These are phyloP conservation scores for Gomphus sp. DNA, from an alignment of 1,284 basidiomycete genomes.

Conservation along the genomic window DNA sequence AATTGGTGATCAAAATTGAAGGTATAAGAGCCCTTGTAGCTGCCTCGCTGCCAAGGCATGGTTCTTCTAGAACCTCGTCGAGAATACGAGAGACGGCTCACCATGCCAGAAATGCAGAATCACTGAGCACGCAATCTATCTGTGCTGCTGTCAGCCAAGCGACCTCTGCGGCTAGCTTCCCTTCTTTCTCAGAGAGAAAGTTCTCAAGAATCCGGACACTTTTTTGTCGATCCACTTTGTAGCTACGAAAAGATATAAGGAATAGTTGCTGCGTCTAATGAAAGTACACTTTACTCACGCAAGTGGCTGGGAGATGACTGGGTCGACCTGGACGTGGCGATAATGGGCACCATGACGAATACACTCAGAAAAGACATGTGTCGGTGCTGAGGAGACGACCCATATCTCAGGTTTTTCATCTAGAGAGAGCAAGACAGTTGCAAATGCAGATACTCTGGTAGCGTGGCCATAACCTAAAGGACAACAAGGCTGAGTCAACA, in stretches of 20 bases:
- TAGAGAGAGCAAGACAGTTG: conserved; percentile 43
- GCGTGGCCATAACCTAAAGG: conserved; percentile 59
- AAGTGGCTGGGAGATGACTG: conserved; percentile 63
- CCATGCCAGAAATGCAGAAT: conserved; percentile 74
- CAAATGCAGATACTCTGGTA: conserved; percentile 63
- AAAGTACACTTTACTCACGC: conserved; percentile 38
- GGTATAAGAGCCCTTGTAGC: conserved; percentile 56
- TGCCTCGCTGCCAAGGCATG: conserved; percentile 42
- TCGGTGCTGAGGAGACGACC: conserved; percentile 60
- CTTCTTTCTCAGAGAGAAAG: conserved; percentile 49
- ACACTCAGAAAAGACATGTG: conserved; percentile 55
- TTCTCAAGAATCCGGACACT: conserved; percentile 52
- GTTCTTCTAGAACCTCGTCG: neutral
- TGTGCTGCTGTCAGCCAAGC: conserved; percentile 45
- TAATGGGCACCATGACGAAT: conserved; percentile 50
- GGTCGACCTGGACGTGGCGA: conserved; percentile 60
- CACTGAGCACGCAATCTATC: conserved; percentile 59
- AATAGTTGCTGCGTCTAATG: neutral
- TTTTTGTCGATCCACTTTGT: conserved; percentile 60
- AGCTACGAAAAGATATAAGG: conserved; percentile 27
- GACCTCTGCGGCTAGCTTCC: conserved; percentile 45
- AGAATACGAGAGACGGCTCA: conserved; percentile 24
- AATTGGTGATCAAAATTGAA: conserved; percentile 66
- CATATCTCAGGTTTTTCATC: conserved; percentile 34
- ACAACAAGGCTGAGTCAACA: neutral